Evolutionary conservation across 2,329 filamentous ascomycete species (phyloP).

Genomic region (Botrytis deweyae): DNA sequence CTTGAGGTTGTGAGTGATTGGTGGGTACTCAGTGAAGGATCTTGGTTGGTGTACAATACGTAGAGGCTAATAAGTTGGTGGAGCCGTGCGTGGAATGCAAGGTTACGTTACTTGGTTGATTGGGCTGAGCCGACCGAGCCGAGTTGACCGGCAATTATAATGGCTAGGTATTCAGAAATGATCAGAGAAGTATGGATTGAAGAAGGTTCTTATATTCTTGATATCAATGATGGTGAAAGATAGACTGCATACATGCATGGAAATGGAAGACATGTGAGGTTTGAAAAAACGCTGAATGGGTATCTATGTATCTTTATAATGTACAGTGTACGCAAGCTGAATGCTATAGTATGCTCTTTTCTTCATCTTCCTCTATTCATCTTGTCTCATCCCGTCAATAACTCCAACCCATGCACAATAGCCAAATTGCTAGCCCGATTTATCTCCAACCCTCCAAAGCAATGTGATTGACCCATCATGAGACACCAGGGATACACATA

Average conservation of each 20-base stretch:
- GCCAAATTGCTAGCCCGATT: not conserved
- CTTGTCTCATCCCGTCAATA: not conserved
- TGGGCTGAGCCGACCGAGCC: not conserved
- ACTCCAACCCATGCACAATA: not conserved
- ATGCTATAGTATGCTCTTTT: not conserved
- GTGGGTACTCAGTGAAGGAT: not conserved
- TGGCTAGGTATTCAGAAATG: not conserved
- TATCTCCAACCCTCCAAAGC: not conserved
- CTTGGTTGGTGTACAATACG: not conserved
- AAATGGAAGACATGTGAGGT: not conserved
- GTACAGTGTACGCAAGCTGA: not conserved
- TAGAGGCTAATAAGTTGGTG: too few relatives aligned
- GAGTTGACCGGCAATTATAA: not conserved
- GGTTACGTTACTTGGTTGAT: not conserved
- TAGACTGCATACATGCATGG: not conserved
- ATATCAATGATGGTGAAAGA: not conserved
- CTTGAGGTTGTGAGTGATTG: not conserved
- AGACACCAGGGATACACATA: not conserved
- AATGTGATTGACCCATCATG: not conserved
- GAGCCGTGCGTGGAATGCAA: not conserved
- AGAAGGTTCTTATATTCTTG: not conserved
- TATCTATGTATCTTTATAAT: constrained; percentile 6
- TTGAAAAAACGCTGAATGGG: not conserved
- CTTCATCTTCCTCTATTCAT: not conserved
- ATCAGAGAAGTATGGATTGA: not conserved